Evolutionary conservation across 2,329 filamentous ascomycete species (phyloP).

Genomic region (Pseudonectria foliicola): DNA sequence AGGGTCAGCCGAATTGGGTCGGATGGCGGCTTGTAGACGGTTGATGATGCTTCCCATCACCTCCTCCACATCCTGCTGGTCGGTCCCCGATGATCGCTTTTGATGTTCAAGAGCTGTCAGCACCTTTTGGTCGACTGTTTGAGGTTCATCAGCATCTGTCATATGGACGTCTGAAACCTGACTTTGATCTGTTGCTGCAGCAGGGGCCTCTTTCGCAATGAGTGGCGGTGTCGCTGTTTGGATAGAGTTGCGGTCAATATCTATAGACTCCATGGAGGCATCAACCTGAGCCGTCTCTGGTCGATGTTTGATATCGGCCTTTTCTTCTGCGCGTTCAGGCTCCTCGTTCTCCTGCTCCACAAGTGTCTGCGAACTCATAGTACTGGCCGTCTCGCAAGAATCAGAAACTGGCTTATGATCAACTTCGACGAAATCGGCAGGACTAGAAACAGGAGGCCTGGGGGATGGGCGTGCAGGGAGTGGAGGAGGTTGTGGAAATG

Average conservation of each 20-base stretch:
- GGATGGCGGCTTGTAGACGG: conserved; percentile 83
- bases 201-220: conserved; percentile 5
- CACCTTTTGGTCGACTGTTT: conserved; percentile 40
- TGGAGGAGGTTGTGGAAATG: conserved; percentile 34
- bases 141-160: conserved; percentile 24
- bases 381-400: conserved; percentile 35
- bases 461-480: conserved; percentile 43
- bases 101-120: conserved; percentile 38
- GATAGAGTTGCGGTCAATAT: not conserved
- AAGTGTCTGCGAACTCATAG: conserved; percentile 45
- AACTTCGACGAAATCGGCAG: conserved; percentile 28
- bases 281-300: too few species aligned
- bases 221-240: conserved; percentile 2
- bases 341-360: conserved; percentile 37
- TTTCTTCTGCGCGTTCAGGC: conserved; percentile 15
- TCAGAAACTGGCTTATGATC: conserved; percentile 25
- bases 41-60: conserved; percentile 91
- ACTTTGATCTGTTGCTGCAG: not conserved
- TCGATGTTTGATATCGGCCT: too few species aligned
- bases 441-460: conserved; percentile 23
- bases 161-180: conserved; percentile 20
- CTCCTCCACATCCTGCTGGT: conserved; percentile 94
- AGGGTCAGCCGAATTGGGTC: conserved; percentile 54
- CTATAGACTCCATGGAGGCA: too few species aligned
- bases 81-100: conserved; percentile 42